Evolutionary conservation across 1,139 yeast genomes (phyloP).

Genomic region (Diutina neorugosa): DNA sequence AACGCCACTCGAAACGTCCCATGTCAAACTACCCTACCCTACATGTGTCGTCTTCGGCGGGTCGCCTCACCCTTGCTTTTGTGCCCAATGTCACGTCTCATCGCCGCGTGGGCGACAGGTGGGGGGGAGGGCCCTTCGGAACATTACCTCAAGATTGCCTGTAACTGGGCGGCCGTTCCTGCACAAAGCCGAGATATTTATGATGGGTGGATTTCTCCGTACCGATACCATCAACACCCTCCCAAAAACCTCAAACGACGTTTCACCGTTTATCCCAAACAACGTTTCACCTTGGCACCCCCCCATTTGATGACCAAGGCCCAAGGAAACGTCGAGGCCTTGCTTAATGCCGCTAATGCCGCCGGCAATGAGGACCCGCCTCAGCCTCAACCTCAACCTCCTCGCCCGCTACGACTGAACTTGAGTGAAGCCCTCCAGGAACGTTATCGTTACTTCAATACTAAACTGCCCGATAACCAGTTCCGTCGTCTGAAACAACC

Average conservation of each 20-base stretch:
- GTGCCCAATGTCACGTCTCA: not conserved
- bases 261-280: not conserved
- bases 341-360: conserved; percentile 1
- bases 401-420: conserved; percentile 2
- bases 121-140: not conserved
- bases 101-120: not conserved
- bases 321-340: conserved; percentile 3
- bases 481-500: not conserved
- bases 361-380: not conserved
- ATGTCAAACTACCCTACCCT: no score
- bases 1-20: no score
- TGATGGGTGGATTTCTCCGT: not conserved
- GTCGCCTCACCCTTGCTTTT: no score
- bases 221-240: not conserved
- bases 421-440: not conserved
- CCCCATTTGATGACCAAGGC: not conserved
- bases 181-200: not conserved
- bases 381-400: not conserved
- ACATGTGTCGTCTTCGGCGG: no score
- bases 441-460: not conserved
- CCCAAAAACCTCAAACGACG: not conserved
- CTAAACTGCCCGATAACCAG: not conserved
- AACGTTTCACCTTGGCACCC: not conserved
- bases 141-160: no score
- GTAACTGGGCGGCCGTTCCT: not conserved